Base-by-base conservation (phyloP, 441 rosid genomes). In the Arabidopsis hybrid region DNA sequence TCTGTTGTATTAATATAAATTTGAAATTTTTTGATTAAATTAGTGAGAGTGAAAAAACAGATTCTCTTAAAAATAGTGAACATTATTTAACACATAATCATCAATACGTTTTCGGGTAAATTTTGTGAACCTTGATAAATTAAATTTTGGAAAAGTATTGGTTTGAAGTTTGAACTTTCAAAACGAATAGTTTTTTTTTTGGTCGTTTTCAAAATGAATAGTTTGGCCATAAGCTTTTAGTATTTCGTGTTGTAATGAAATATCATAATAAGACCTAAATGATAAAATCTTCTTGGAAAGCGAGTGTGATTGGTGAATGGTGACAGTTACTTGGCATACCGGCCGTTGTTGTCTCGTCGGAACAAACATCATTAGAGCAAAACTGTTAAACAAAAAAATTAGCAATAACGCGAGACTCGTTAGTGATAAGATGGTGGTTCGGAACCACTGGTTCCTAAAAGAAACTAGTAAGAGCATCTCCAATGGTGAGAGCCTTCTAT, bases 251-350 rank as follows among this genome's bases (percentile, higher is more conserved):
- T 46, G 9, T 14, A 46, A 46, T 18, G 18, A 46, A 46, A 46
- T 46, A 46, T 46, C 18, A 46, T 46, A n/a, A 7, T 2, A 46
- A 46, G 7, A 14, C 18, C 16, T 4, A 6, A 2, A 49, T 8
- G n/a, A 40, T 6, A 40, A 71, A 60, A 51, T 53, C 11, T 45
- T 11, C n/a, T 51, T 36, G 3, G 46, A 65, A 49, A 49, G 43
- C 4, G 66, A 74, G 26, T 36, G 67, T 46, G 60, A 66, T 49
- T 59, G 67, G 61, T 73, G 52, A 55, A 42, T 29, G 17, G 49
- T 72, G 66, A 57, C 36, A 65, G 52, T 73, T 65, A 16, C 72
- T n/a, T 73, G 65, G 57, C 65, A 56, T 36, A 26, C 31, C 43
- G 65, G 35, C 29, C 60, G 49, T 58, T 66, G 31, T 39, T 57